A percentile compares a stretch with the other conserved stretches of the same genome.
These are phyloP conservation scores for Magnolia kwangsiensis DNA, from an alignment of 164 flowering plant genomes.

Conservation along the genomic window DNA sequence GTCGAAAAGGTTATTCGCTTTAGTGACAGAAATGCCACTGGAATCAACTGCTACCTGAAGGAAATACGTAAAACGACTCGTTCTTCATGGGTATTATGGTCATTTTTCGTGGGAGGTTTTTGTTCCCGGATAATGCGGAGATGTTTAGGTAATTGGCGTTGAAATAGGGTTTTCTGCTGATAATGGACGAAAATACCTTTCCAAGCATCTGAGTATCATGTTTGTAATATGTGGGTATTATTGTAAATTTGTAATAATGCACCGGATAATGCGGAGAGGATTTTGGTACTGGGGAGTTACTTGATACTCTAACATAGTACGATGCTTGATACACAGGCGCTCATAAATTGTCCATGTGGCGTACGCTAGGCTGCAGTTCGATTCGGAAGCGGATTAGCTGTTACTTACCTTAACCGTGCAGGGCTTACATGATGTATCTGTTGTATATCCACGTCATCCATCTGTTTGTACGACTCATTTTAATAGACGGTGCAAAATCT, in stretches of 20 bases:
- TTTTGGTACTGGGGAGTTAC: no score
- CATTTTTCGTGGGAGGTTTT: background rate
- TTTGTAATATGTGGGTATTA: background rate
- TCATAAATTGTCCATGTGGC: no score
- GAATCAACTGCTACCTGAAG: background rate
- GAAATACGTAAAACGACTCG: no score
- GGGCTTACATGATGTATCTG: no score
- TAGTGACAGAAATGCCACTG: background rate
- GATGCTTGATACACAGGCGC: no score
- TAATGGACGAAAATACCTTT: background rate
- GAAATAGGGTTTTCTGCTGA: background rate
- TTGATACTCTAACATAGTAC: no score
- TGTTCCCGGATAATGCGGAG: constrained; percentile 13
- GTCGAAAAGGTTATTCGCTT: constrained; percentile 2
- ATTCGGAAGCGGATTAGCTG: no score
- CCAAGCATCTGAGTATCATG: background rate
- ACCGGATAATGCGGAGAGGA: background rate
- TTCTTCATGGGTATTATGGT: constrained; percentile 1
- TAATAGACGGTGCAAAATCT: no score
- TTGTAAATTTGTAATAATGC: background rate
- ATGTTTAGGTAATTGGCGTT: background rate
- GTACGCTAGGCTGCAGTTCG: no score
- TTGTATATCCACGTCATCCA: no score
- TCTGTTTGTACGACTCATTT: no score
- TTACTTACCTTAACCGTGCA: no score